phyloP scores from a whole-genome alignment of 2,329 filamentous ascomycete species.

The Alternaria solani region DNA sequence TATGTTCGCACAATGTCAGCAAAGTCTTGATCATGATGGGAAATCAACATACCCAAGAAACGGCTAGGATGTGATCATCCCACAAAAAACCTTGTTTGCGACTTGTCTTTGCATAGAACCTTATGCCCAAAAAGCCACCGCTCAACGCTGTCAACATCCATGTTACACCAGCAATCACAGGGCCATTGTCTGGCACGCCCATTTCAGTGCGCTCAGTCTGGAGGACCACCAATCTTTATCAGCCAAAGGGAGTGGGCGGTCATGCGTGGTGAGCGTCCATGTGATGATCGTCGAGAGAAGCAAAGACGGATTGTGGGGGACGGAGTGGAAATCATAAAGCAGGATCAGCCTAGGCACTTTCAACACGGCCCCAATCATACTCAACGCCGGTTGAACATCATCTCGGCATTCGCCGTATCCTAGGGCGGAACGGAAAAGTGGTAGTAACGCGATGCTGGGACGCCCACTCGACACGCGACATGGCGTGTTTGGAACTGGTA shows the following conservation, averaged over 20 bases:
- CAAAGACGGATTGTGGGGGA: not conserved
- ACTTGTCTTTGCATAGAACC: constrained; percentile 40
- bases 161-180: constrained; percentile 34
- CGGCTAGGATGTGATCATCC: constrained; percentile 41
- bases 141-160: constrained; percentile 35
- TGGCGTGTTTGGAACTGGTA: constrained; percentile 8
- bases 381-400: not conserved
- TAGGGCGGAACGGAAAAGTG: not conserved
- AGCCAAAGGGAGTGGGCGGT: not conserved
- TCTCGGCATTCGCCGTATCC: constrained; percentile 5
- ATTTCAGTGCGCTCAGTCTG: constrained; percentile 11
- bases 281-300: not conserved
- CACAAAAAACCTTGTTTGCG: constrained; percentile 38
- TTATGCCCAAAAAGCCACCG: constrained; percentile 31
- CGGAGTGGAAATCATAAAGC: not conserved
- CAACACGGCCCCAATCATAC: not conserved
- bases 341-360: constrained; percentile 7
- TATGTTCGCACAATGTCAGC: constrained; percentile 19
- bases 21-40: no score
- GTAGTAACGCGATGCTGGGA: constrained; percentile 10
- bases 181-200: constrained; percentile 33
- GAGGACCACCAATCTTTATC: constrained; percentile 7
- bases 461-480: constrained; percentile 2
- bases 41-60: constrained; percentile 30
- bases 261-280: not conserved